Evolutionary conservation across 2,329 filamentous ascomycete genomes (phyloP).

Genomic region (Plectosphaerella cucumerina): DNA sequence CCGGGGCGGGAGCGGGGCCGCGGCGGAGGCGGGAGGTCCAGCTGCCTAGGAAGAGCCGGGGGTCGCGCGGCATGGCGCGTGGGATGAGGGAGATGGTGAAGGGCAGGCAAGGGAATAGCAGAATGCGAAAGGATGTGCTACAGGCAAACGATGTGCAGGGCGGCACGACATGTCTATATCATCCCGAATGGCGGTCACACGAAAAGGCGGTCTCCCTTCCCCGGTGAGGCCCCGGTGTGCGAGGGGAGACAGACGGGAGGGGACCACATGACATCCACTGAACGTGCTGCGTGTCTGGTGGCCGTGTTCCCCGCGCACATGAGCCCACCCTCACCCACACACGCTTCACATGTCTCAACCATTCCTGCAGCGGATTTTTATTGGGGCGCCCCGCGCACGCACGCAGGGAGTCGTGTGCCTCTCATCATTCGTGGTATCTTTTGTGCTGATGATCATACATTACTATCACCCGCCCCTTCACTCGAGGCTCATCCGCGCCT

Average conservation of each 20-base stretch:
- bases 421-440: slow-evolving; percentile 6
- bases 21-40: not conserved
- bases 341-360: not conserved
- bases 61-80: not conserved
- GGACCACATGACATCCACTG: no score
- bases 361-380: no score
- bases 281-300: no score
- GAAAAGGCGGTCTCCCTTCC: no score
- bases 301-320: not conserved
- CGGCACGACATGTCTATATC: no score
- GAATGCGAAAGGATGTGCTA: not conserved
- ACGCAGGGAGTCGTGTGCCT: slow-evolving; percentile 16
- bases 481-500: slow-evolving; percentile 78
- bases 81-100: not conserved
- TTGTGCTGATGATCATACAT: slow-evolving; percentile 1
- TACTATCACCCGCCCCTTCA: slow-evolving; percentile 26
- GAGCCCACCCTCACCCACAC: not conserved
- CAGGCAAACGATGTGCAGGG: not conserved
- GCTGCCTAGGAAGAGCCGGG: not conserved
- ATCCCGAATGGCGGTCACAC: no score
- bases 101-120: not conserved
- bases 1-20: not conserved
- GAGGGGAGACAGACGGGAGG: no score
- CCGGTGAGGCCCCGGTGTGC: no score
- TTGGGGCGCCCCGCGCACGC: no score